These are phyloP conservation scores for Phytopythium montanum DNA, from an alignment of 352 stramenopile species.

Conservation along the genomic window DNA sequence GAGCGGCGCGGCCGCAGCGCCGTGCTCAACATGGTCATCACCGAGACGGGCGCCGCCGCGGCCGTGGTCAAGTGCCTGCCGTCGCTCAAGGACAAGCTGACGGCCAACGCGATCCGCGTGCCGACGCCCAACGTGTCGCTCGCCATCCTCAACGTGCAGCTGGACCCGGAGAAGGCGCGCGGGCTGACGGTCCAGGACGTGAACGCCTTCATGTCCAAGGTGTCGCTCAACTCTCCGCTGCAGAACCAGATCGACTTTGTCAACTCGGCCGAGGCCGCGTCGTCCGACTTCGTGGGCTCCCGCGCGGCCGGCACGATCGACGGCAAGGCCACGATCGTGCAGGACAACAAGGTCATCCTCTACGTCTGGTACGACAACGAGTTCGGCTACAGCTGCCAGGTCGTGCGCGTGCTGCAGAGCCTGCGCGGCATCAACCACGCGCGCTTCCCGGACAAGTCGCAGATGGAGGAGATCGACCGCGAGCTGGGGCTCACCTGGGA, in stretches of 20 bases:
- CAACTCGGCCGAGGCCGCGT: constrained; percentile 78
- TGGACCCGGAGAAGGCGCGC: constrained; percentile 76
- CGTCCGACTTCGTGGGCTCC: constrained; percentile 82
- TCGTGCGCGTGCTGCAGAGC: constrained; percentile 76
- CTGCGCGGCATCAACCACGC: constrained; percentile 78
- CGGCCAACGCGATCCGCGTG: constrained; percentile 98
- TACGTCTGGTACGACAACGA: constrained; percentile 93
- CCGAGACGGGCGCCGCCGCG: constrained; percentile 76
- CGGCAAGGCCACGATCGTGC: constrained; percentile 82
- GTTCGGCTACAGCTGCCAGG: constrained; percentile 87
- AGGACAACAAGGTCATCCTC: constrained; percentile 80
- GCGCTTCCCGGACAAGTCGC: constrained; percentile 62
- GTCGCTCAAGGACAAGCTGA: constrained; percentile 96
- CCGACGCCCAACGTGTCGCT: constrained; percentile 98
- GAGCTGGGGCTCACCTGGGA: constrained; percentile 48
- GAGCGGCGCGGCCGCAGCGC: constrained; percentile 80
- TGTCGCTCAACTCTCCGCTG: constrained; percentile 78
- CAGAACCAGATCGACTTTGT: constrained; percentile 90
- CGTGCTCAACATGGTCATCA: constrained; percentile 90
- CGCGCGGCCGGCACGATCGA: constrained; percentile 74
- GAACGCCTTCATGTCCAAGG: constrained; percentile 76
- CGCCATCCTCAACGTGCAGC: constrained; percentile 94
- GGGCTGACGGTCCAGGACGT: constrained; percentile 66
- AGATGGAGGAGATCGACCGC: constrained; percentile 67
- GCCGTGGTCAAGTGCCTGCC: constrained; percentile 90